Evolutionary conservation across 2,329 filamentous ascomycete species (phyloP), one percentile per base, ranked within the genome.

Genomic region (Curvularia eragrostidis): DNA sequence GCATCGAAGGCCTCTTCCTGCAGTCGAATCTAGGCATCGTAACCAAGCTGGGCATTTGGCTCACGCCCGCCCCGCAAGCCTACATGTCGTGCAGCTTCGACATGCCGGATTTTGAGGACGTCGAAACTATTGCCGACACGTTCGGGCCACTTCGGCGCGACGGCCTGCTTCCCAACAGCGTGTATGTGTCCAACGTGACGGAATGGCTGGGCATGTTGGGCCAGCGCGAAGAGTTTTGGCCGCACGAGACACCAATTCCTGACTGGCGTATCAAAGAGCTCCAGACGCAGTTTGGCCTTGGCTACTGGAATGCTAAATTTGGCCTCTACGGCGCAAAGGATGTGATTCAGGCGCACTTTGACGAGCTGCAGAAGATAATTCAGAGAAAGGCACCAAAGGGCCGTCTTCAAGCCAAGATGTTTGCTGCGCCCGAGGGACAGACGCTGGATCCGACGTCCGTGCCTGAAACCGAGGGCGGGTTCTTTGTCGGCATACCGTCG

Each of bases 11-110:
- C 1, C 77, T 85, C 13, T 85, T 85, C 62, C 78, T 80, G 0
- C 83, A 85, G 65, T 80, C 77, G 19, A 84, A 81, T 56, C 75
- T 84, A 12, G 83, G 83, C 30, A 81, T 85, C 34, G 80, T 84
- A 6, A 82, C 81, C 3, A 76, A 76, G 46, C 48, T 74, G 5
- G 72, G 70, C 1, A 71, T 75, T 18, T 73, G 73, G 65, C 72
- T 74, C 15, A 72, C 68, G 0, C 71, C 71, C 1, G 63, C 68
- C 10, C 71, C 80, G 5, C 77, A 81, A 59, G 79, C 80, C 0
- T 83, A 75, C 67, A 80, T 82, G 78, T 76, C 77, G 0, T 82
- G 80, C 64, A 71, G 75, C 9, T 81, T 82, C 52, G 74, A 78
- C 57, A 79, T 82, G 74, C 78, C 79, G 1, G 75, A 79, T 8